Base-by-base conservation (phyloP, 129 eudicot genomes). In the Lactuca sativa region DNA sequence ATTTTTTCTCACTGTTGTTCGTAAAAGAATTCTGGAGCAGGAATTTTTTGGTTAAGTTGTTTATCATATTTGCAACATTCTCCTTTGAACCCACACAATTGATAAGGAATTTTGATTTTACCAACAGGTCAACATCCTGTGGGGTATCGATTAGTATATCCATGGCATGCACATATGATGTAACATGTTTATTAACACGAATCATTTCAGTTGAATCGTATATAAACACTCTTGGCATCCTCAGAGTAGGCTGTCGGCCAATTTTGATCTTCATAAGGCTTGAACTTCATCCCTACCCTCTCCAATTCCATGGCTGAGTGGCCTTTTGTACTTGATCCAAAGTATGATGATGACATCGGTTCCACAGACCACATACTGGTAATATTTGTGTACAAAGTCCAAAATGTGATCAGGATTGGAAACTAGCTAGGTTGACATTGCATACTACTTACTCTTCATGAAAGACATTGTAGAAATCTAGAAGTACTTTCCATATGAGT, bases 221-320 rank as follows among this genome's bases (percentile, higher is more conserved):
- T 2, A 31, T 41, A 7, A 0, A 0, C 15, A 37, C 5, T 69
- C 2, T 13, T 58, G 67, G 44, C 7, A 59, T n/a, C 4, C 10
- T 9, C 5, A 69, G 15, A 53, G 32, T 71, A 41, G 75, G 65
- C 43, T 14, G 10, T n/a, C 17, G 34, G 4, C 56, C 56, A 21
- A 4, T 13, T 64, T n/a, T 17, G 36, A 14, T 40, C 25, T 37
- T 16, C 4, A 17, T 36, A 8, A 40, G 37, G 62, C 55, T 69
- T 37, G 18, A 69, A 69, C n/a, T 38, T 56, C 13, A 69, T 63
- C 49, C 74, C 74, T n/a, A 64, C 64, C 14, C 53, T 55, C 4
- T 33, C 17, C 2, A 69, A 53, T 18, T 69, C 74, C 15, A 2
- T 38, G 5, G 63, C 64, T 5, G 72, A 6, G 33, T 33, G 61